These are phyloP conservation scores for Claviceps fusiformis DNA, from an alignment of 2,329 filamentous ascomycete species.

Conservation along the genomic window DNA sequence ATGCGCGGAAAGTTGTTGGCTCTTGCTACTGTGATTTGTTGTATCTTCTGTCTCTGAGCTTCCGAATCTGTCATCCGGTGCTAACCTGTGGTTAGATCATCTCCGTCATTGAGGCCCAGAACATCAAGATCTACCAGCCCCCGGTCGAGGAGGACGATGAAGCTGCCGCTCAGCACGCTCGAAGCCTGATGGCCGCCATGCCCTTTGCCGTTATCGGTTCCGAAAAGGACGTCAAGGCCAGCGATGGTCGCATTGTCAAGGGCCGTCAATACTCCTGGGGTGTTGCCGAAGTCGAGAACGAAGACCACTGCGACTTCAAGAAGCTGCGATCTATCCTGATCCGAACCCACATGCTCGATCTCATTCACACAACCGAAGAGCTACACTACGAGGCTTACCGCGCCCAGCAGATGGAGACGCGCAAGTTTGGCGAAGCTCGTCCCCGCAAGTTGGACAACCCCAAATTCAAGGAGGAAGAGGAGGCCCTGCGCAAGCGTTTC, in stretches of 20 bases:
- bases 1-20: background rate
- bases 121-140: constrained; percentile 98
- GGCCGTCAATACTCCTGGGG: constrained; percentile 98
- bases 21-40: background rate
- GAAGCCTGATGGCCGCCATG: constrained; percentile 91
- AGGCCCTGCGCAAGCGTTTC: constrained; percentile 95
- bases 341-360: constrained; percentile 97
- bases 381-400: constrained; percentile 99
- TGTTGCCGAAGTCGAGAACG: constrained; percentile 98
- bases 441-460: constrained; percentile 98
- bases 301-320: constrained; percentile 99
- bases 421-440: constrained; percentile 96
- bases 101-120: constrained; percentile 91
- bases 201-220: constrained; percentile 97
- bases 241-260: constrained; percentile 94
- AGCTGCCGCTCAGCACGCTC: constrained; percentile 85
- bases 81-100: constrained; percentile 51
- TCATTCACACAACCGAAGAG: constrained; percentile 99
- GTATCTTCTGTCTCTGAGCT: background rate
- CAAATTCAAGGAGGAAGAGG: constrained; percentile 99
- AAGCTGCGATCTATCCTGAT: constrained; percentile 98
- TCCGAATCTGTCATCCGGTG: constrained; percentile 5
- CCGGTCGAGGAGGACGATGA: constrained; percentile 98
- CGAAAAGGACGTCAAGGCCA: constrained; percentile 97
- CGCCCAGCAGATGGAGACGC: constrained; percentile 98